Percentiles rank a stretch among this genome's conserved stretches.
These are phyloP conservation scores for Fusarium nematophilum DNA, from an alignment of 2,329 filamentous ascomycete genomes.

Conservation along the genomic window DNA sequence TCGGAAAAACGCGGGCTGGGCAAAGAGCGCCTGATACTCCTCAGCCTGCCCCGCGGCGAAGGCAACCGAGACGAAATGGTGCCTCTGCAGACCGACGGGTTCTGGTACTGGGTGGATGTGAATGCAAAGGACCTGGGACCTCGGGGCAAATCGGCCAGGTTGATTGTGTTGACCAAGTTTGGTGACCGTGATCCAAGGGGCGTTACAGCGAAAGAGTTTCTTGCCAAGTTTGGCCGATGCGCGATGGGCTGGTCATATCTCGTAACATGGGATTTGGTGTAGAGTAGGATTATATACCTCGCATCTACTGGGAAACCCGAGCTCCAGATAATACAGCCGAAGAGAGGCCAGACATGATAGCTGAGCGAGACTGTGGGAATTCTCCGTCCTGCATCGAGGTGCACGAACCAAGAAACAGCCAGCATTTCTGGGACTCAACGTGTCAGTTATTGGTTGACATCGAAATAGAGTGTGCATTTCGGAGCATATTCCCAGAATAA, in stretches of 20 bases:
- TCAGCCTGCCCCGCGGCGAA: slow-evolving; percentile 74
- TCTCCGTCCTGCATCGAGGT: slow-evolving; percentile 15
- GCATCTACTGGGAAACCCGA: slow-evolving; percentile 2
- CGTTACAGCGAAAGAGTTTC: slow-evolving; percentile 60
- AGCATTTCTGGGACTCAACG: background rate
- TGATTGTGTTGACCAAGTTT: slow-evolving; percentile 69
- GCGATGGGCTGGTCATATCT: slow-evolving; percentile 59
- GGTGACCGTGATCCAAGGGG: slow-evolving; percentile 61
- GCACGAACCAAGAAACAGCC: slow-evolving; percentile 18
- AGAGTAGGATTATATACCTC: slow-evolving; percentile 23
- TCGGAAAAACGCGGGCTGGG: slow-evolving; percentile 74
- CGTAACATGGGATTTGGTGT: slow-evolving; percentile 63
- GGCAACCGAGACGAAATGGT: slow-evolving; percentile 75
- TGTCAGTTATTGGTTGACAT: background rate
- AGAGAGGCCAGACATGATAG: slow-evolving; percentile 10
- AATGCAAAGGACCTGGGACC: slow-evolving; percentile 71
- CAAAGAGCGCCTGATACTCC: slow-evolving; percentile 74
- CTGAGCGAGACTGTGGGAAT: slow-evolving; percentile 1
- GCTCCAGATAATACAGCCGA: slow-evolving; percentile 1
- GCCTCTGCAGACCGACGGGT: slow-evolving; percentile 81
- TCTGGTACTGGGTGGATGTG: slow-evolving; percentile 85
- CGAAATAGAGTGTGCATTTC: background rate
- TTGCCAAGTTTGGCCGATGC: slow-evolving; percentile 56
- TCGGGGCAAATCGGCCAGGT: slow-evolving; percentile 73
- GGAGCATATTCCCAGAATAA: slow-evolving; percentile 11